Conservation (phyloP, 371 early-diverging fungal genomes). For the Rhizomucor pusillus region DNA sequence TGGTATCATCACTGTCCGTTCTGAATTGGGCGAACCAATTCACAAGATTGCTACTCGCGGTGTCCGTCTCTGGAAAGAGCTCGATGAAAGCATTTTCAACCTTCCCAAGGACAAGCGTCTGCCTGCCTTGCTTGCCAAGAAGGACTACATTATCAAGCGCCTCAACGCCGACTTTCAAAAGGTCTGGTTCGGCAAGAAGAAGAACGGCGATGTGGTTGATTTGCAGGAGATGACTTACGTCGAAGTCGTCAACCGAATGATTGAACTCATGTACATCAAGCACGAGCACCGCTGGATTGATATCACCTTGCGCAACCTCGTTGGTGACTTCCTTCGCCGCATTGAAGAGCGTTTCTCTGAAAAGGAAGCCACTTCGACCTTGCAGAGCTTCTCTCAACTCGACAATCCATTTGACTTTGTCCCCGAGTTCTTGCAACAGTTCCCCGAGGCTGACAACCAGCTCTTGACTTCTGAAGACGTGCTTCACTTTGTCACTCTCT, state of each 20-base stretch:
- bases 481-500: constrained; percentile 83
- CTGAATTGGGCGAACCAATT: constrained; percentile 96
- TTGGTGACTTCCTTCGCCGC: constrained; percentile 87
- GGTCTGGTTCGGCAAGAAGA: constrained; percentile 94
- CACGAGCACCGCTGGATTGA: constrained; percentile 90
- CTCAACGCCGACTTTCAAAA: constrained; percentile 91
- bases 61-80: constrained; percentile 92
- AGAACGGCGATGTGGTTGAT: constrained; percentile 71
- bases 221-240: constrained; percentile 92
- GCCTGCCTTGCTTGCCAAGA: constrained; percentile 78
- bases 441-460: constrained; percentile 75
- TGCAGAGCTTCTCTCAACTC: constrained; percentile 74
- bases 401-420: constrained; percentile 67
- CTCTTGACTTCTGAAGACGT: constrained; percentile 91
- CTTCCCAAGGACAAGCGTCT: constrained; percentile 90
- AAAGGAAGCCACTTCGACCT: constrained; percentile 49
- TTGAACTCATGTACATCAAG: constrained; percentile 80
- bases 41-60: constrained; percentile 97
- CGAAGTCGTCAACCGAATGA: constrained; percentile 83
- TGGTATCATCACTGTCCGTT: constrained; percentile 91
- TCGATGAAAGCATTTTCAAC: constrained; percentile 89
- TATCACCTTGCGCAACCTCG: constrained; percentile 73
- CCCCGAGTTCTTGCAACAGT: constrained; percentile 76
- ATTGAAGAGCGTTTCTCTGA: constrained; percentile 90
- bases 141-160: constrained; percentile 89